phyloP scores from a whole-genome alignment of 2,329 filamentous ascomycete genomes.

The Fusarium virguliforme region DNA sequence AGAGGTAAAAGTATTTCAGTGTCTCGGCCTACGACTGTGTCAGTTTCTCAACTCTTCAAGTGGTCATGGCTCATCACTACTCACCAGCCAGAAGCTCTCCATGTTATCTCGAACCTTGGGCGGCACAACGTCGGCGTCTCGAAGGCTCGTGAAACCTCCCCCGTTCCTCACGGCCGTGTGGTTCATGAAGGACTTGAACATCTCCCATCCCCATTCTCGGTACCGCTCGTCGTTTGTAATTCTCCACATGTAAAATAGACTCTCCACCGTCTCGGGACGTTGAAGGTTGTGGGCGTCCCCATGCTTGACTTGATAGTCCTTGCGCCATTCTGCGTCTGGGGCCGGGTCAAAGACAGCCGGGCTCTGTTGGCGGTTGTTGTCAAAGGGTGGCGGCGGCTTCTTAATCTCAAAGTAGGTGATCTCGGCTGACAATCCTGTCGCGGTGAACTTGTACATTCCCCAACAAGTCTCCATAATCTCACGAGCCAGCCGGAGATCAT shows the following conservation, averaged over 20 bases:
- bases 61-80: conserved; percentile 60
- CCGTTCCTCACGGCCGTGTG: conserved; percentile 85
- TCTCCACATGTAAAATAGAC: conserved; percentile 97
- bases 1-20: conserved; percentile 95
- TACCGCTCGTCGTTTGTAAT: conserved; percentile 93
- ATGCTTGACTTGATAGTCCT: conserved; percentile 85
- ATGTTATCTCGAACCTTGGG: conserved; percentile 87
- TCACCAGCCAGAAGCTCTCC: conserved; percentile 98
- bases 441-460: conserved; percentile 94
- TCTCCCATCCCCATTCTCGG: conserved; percentile 97
- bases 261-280: conserved; percentile 96
- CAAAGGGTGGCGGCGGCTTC: conserved; percentile 74
- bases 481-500: conserved; percentile 87
- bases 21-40: conserved; percentile 82
- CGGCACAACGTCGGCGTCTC: conserved; percentile 81
- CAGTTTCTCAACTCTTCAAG: conserved; percentile 20
- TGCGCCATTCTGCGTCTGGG: conserved; percentile 76
- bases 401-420: conserved; percentile 92
- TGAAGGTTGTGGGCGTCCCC: conserved; percentile 94
- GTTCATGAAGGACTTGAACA: conserved; percentile 93
- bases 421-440: conserved; percentile 92
- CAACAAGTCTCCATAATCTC: conserved; percentile 98
- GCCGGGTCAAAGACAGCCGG: conserved; percentile 67
- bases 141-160: conserved; percentile 86
- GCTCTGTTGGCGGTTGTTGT: conserved; percentile 62